A percentile compares a stretch with the other conserved stretches of the same genome.
phyloP scores from a whole-genome alignment of 352 stramenopile genomes.

The Lagenidium giganteum region DNA sequence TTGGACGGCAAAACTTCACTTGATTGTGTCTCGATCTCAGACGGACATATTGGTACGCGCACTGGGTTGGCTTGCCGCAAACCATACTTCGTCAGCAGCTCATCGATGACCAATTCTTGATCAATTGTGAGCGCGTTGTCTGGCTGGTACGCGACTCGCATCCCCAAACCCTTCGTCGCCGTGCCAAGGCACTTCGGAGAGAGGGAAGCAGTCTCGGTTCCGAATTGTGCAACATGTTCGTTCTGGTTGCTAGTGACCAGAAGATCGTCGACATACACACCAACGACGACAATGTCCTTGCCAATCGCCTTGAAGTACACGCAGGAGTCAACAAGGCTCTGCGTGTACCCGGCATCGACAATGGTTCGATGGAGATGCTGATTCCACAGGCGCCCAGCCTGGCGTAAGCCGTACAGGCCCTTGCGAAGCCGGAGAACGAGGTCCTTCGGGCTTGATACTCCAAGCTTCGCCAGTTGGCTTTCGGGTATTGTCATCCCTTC shows the following conservation, averaged over 20 bases:
- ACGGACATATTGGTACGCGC: slow-evolving; percentile 4
- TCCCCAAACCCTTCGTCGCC: slow-evolving; percentile 21
- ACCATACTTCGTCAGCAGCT: slow-evolving; percentile 16
- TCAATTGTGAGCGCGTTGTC: slow-evolving; percentile 7
- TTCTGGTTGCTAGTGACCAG: slow-evolving; percentile 12
- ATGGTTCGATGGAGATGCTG: slow-evolving; percentile 17
- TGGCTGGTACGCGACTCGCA: slow-evolving; percentile 13
- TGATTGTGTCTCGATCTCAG: neutral
- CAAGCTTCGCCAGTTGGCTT: slow-evolving; percentile 4
- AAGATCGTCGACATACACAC: slow-evolving; percentile 27
- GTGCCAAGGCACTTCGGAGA: slow-evolving; percentile 23
- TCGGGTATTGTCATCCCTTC: slow-evolving; percentile 11
- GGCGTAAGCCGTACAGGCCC: slow-evolving; percentile 26
- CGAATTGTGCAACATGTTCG: slow-evolving; percentile 6
- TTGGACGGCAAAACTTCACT: slow-evolving; percentile 5
- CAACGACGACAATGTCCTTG: slow-evolving; percentile 2
- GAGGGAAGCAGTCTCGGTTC: slow-evolving; percentile 4
- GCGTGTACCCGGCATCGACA: slow-evolving; percentile 7
- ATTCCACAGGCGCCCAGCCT: slow-evolving; percentile 24
- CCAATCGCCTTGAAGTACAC: slow-evolving; percentile 12
- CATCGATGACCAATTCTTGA: slow-evolving; percentile 16
- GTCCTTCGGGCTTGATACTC: slow-evolving; percentile 4
- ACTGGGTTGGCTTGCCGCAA: slow-evolving; percentile 15
- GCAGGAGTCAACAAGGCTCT: slow-evolving; percentile 21
- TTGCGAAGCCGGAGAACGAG: slow-evolving; percentile 11